Percentiles rank a stretch among this genome's conserved stretches.
phyloP scores from a whole-genome alignment of 2,329 filamentous ascomycete species.

The Fusarium tanahbumbuense region DNA sequence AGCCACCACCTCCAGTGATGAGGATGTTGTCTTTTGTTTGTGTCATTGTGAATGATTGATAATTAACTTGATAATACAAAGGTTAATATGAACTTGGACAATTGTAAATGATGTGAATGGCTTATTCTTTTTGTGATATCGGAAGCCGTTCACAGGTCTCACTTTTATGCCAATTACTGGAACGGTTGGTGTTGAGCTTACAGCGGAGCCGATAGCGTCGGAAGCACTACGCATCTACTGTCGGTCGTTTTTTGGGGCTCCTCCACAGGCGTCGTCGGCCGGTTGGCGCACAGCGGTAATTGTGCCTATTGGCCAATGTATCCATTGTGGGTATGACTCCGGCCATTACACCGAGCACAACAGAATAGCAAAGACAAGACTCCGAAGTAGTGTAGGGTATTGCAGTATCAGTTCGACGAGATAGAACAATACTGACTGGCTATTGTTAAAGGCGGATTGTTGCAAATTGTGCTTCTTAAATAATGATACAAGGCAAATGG shows the following conservation, averaged over 20 bases:
- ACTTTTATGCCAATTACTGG: not conserved
- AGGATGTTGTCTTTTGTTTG: slow-evolving; percentile 55
- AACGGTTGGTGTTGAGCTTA: not conserved
- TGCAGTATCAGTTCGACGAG: not conserved
- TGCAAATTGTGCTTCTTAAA: rapidly evolving
- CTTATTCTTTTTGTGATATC: not conserved
- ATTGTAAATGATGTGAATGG: not conserved
- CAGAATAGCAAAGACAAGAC: not conserved
- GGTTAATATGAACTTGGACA: not conserved
- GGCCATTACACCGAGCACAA: slow-evolving; percentile 3
- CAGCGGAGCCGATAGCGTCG: not conserved
- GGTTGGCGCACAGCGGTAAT: not conserved
- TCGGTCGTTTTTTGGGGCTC: not conserved
- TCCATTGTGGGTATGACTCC: rapidly evolving
- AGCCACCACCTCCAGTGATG: slow-evolving; percentile 73
- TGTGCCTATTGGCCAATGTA: slow-evolving; percentile 4
- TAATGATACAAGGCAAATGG: rapidly evolving
- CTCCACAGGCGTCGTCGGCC: rapidly evolving
- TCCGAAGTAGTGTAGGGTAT: not conserved
- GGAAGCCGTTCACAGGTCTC: not conserved
- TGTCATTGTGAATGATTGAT: slow-evolving; percentile 10
- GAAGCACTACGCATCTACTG: not conserved
- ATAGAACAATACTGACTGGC: not conserved
- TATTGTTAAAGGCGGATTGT: too few species aligned
- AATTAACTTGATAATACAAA: rapidly evolving